These are phyloP conservation scores for Paecilomyces niveus DNA, from an alignment of 2,329 filamentous ascomycete species.

Conservation along the genomic window DNA sequence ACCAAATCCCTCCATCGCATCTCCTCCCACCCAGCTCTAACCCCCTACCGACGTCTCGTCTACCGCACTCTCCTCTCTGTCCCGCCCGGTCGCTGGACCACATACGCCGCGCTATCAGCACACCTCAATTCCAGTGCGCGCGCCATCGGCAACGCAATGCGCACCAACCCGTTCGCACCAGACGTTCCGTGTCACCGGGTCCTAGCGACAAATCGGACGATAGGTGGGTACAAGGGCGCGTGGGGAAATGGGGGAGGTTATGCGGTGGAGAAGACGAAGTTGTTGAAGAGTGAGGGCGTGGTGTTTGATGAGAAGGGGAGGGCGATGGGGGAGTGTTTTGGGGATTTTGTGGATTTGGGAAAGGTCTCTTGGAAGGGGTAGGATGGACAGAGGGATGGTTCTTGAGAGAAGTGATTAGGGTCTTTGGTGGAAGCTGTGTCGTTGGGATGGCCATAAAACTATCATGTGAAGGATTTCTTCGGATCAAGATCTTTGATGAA, in stretches of 20 bases:
- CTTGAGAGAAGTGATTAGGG: too few species aligned
- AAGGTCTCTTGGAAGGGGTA: not conserved
- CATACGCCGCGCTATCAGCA: conserved; percentile 65
- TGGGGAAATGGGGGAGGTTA: conserved; percentile 41
- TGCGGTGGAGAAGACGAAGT: conserved; percentile 33
- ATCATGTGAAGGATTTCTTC: too few species aligned
- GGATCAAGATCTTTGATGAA: too few species aligned
- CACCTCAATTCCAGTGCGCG: conserved; percentile 64
- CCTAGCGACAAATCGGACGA: conserved; percentile 60
- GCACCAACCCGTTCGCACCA: conserved; percentile 74
- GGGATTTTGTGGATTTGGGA: conserved; percentile 20
- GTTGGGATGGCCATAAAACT: too few species aligned
- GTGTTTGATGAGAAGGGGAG: conserved; percentile 37
- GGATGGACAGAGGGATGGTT: not conserved
- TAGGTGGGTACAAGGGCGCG: conserved; percentile 47
- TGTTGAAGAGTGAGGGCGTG: conserved; percentile 38
- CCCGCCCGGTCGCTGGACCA: conserved; percentile 66
- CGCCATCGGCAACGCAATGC: conserved; percentile 70
- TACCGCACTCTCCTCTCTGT: conserved; percentile 71
- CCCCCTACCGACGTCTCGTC: conserved; percentile 47
- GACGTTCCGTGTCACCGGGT: conserved; percentile 76
- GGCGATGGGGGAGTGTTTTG: conserved; percentile 28
- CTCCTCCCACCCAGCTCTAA: conserved; percentile 38
- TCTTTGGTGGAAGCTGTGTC: too few species aligned
- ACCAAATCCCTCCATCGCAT: conserved; percentile 34